Evolutionary conservation across 768 basidiomycete species (phyloP).

Genomic region (Phylloporus sp.): DNA sequence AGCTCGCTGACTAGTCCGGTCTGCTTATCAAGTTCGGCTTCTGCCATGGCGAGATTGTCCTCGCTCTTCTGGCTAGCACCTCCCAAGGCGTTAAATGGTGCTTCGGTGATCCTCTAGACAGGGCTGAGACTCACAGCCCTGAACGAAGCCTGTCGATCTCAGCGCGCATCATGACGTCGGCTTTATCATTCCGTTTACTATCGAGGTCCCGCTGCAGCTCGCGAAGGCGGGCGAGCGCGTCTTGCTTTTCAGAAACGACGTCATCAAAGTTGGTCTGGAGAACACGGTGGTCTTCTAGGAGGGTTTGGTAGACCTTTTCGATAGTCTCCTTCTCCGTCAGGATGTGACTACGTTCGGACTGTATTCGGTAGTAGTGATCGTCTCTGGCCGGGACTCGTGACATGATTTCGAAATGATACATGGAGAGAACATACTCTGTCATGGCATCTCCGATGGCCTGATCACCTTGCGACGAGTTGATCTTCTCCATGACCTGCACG

Average conservation of each 20-base stretch:
- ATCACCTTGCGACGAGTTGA: conserved; percentile 47
- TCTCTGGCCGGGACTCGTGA: conserved; percentile 47
- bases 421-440: conserved; percentile 66
- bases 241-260: conserved; percentile 71
- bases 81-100: conserved; percentile 28
- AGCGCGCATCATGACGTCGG: conserved; percentile 69
- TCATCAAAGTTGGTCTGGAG: conserved; percentile 81
- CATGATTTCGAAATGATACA: conserved; percentile 3
- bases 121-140: conserved; percentile 67
- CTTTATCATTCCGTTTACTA: conserved; percentile 59
- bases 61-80: conserved; percentile 84
- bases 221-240: conserved; percentile 59
- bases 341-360: conserved; percentile 74
- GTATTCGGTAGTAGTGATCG: conserved; percentile 84
- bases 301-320: conserved; percentile 71
- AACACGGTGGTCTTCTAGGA: conserved; percentile 71
- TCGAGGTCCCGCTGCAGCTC: conserved; percentile 59
- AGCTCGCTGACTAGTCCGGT: conserved; percentile 64
- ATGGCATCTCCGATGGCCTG: conserved; percentile 55
- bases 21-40: conserved; percentile 82
- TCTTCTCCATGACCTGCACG: conserved; percentile 71
- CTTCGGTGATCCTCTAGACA: background rate
- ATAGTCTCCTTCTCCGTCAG: conserved; percentile 83
- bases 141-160: conserved; percentile 79
- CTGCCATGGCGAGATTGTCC: conserved; percentile 80